phyloP scores from a whole-genome alignment of 768 basidiomycete species.

The Solioccasus polychromus region DNA sequence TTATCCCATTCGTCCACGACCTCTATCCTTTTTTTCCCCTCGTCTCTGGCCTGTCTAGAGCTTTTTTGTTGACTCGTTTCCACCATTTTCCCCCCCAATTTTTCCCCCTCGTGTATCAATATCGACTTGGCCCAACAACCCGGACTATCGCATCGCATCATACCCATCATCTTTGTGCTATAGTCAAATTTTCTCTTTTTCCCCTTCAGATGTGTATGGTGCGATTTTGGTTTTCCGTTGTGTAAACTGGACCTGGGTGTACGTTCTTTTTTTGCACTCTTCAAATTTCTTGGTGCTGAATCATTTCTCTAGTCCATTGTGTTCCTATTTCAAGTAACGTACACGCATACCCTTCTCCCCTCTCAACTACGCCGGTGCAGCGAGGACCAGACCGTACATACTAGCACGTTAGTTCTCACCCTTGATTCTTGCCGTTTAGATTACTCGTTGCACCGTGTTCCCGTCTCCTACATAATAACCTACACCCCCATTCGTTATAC shows the following conservation, averaged over 20 bases:
- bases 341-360: conserved; percentile 26
- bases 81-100: neutral
- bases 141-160: conserved; percentile 35
- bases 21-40: neutral
- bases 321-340: conserved; percentile 25
- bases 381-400: conserved; percentile 20
- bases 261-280: neutral
- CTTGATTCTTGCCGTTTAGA: conserved; percentile 16
- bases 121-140: conserved; percentile 27
- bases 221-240: conserved; percentile 32
- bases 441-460: conserved; percentile 17
- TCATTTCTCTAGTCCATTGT: conserved; percentile 16
- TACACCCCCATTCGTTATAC: conserved; percentile 26
- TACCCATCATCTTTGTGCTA: conserved; percentile 26
- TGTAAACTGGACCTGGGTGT: conserved; percentile 29
- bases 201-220: conserved; percentile 30
- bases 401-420: conserved; percentile 18
- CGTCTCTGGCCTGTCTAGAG: conserved; percentile 1
- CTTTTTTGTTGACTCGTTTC: no score
- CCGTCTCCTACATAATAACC: conserved; percentile 15
- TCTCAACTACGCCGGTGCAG: conserved; percentile 14
- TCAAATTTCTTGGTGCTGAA: conserved; percentile 11
- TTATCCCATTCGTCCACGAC: conserved; percentile 13
- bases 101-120: conserved; percentile 30
- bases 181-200: conserved; percentile 8